Evolutionary conservation across 2,329 filamentous ascomycete genomes (phyloP), one percentile per base, ranked within the genome.

Genomic region (Torrubiellomyces zombiae): DNA sequence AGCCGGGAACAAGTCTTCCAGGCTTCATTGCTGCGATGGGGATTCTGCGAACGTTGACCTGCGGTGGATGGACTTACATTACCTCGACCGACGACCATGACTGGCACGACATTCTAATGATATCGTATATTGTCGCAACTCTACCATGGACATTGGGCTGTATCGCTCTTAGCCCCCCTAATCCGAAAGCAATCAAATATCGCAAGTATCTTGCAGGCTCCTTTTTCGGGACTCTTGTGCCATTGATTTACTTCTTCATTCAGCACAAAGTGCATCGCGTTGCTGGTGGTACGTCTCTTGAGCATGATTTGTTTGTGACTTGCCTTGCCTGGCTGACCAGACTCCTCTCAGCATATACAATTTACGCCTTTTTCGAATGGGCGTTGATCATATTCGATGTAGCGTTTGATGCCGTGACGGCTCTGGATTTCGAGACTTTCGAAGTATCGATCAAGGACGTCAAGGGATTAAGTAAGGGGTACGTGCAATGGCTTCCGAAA

Each of bases 71-170:
- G 86, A 94, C 89, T 26, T 98, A 95, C 51, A 74, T 98, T 32
- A 98, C 89, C 14, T 95, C 89, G 33, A 98, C 89, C 21, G 89
- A 98, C 48, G 82, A 95, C 48, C 89, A 98, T 51, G 74, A 92
- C 52, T 95, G 83, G 85, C 89, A 98, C 50, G 89, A 98, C 45
- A 86, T 95, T 34, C 86, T 98, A 50, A 98, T 98, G 89, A 94
- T 98, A 39, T 91, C 83, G 9, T 98, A 98, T 51, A 63, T 98
- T 28, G 75, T 98, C 22, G 78, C 82, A 17, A 95, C 89, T 3
- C 61, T 98, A 27, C 89, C 89, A 2, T 98, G 89, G 89, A 98
- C 86, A 2, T 51, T 82, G 23, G 89, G 89, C 24, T 94, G 86
- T 50, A 67, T 95, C 32, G 72, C 77, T 5, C 57, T 95, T 25